Base-by-base conservation (phyloP, 2,329 filamentous ascomycete species). In the Apiospora rasikravindrae region DNA sequence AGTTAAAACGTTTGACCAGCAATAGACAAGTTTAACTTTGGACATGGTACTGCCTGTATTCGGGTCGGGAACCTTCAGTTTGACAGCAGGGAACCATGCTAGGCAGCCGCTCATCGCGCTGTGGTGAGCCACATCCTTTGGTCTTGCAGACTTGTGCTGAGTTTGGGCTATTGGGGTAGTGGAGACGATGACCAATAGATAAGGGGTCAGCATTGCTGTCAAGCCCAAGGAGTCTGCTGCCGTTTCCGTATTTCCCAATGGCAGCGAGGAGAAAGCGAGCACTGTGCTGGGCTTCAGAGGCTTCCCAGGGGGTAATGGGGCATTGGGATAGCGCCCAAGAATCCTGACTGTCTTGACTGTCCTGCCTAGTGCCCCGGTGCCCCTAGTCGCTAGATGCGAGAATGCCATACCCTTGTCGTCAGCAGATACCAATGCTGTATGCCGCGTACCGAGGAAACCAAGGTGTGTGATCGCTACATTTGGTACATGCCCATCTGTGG, bases 401-500 rank as follows among this genome's bases (percentile, higher is more conserved):
- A 99, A 99, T 0, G 96, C 96, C 97, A 99, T 99, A 26, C 97
- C 96, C 68, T 90, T 90, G 78, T 97, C 94, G 82, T 99, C 95
- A 2, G 96, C 96, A 4, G 96, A 99, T 14, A 98, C 95, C 6
- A 99, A 86, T 4, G 97, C 96, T 19, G 96, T 99, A 78, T 96
- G 95, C 73, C 97, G 89, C 3, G 94, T 98, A 10, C 96, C 96
- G 7, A 99, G 86, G 80, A 99, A 99, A 0, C 96, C 96, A n/a
- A 99, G 83, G 81, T 99, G 95, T 8, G 96, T 90, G 64, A 99
- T 90, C 3, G 94, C 89, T 44, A 91, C 90, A 73, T 92, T 93
- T 7, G 91, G 88, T 26, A 96, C 84, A 83, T 99, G 96, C 1
- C 96, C 96, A 84, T 98, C 95, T 0, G 84, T 81, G n/a, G 88